Conservation (phyloP, 1,284 basidiomycete species). For the Irpex sp. region DNA sequence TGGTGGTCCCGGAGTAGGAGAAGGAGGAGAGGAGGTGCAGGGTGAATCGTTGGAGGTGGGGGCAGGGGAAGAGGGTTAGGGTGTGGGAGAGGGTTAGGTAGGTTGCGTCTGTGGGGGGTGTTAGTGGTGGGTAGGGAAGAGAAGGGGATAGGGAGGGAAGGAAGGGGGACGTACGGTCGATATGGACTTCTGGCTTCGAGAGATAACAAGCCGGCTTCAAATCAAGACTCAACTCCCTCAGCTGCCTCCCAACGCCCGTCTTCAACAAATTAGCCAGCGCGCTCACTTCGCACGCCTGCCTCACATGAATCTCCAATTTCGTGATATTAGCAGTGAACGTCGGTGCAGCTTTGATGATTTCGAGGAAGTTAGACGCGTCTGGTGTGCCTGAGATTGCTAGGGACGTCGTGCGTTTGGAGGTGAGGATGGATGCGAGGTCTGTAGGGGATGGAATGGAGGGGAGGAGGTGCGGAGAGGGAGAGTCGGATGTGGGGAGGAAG, state of each 20-base stretch:
- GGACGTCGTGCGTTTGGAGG: background rate
- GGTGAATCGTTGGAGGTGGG: background rate
- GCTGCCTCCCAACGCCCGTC: background rate
- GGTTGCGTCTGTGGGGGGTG: background rate
- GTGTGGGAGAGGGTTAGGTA: background rate
- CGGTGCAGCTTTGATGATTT: background rate
- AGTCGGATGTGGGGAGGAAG: background rate
- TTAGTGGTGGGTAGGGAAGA: too few species aligned
- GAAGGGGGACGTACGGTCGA: background rate
- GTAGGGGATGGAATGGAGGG: background rate
- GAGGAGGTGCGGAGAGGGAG: too few species aligned
- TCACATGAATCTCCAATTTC: background rate
- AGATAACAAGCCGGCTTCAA: background rate
- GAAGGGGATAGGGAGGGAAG: too few species aligned
- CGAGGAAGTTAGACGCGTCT: background rate
- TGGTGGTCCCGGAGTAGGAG: background rate
- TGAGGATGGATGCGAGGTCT: background rate
- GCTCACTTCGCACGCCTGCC: background rate
- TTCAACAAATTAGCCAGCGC: background rate
- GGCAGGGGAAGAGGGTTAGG: background rate
- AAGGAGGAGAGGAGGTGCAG: background rate
- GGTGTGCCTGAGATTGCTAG: background rate
- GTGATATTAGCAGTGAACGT: background rate
- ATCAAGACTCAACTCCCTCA: background rate
- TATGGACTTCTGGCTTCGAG: background rate